A percentile compares a stretch with the other conserved stretches of the same genome.
These are phyloP conservation scores for Prototheca wickerhamii DNA, from an alignment of 163 green algal species.

Conservation along the genomic window DNA sequence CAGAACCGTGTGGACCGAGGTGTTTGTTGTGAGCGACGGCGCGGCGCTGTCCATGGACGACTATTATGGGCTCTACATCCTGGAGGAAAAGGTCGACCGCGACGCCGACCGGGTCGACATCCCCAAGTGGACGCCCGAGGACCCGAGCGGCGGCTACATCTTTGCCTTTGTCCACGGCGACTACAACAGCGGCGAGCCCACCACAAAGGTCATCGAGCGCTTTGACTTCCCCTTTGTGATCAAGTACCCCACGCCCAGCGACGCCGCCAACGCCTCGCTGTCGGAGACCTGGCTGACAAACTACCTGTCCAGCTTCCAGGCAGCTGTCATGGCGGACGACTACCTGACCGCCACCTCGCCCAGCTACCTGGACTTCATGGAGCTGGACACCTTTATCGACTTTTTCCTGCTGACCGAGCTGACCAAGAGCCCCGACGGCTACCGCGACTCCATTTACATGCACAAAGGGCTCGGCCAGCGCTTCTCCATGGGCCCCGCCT, in stretches of 20 bases:
- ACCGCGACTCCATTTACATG: conserved; percentile 17
- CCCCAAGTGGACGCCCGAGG: background rate
- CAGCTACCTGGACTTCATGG: background rate
- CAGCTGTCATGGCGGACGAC: background rate
- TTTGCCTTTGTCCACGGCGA: background rate
- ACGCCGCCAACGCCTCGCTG: background rate
- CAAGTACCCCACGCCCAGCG: background rate
- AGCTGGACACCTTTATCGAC: background rate
- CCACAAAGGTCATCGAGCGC: background rate
- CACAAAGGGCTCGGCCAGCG: conserved; percentile 8
- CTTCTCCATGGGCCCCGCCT: conserved; percentile 15
- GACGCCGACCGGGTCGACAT: background rate
- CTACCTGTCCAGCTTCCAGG: background rate
- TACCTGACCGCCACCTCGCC: background rate
- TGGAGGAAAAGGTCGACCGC: background rate
- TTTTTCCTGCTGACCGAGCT: conserved; percentile 3
- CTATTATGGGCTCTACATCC: conserved; percentile 8
- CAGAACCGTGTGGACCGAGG: conserved; percentile 4
- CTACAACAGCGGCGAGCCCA: background rate
- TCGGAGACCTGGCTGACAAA: background rate
- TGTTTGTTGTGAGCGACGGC: conserved; percentile 3
- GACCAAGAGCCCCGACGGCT: conserved; percentile 8
- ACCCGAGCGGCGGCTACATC: conserved; percentile 2
- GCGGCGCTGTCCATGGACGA: background rate
- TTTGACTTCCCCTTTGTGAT: background rate